Percentiles rank a stretch among this genome's conserved stretches.
Conservation (phyloP, 352 stramenopile species). For the Pythium dissimile region DNA sequence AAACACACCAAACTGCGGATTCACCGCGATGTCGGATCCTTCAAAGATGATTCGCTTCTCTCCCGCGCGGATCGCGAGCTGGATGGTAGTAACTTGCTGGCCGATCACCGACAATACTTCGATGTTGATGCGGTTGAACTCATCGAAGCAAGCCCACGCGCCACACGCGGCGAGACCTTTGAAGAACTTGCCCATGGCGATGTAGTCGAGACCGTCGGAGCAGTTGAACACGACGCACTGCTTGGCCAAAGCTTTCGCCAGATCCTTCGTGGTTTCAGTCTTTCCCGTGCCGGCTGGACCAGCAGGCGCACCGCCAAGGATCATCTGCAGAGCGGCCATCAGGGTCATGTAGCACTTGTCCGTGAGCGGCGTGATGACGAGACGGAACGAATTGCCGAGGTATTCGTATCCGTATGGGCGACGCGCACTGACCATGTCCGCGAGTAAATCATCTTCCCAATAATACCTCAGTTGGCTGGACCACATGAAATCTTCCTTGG, state of each 20-base stretch:
- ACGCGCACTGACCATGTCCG: constrained; percentile 90
- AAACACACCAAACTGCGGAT: constrained; percentile 92
- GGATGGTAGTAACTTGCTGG: constrained; percentile 82
- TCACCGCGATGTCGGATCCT: constrained; percentile 92
- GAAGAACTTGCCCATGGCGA: constrained; percentile 95
- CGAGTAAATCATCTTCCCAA: constrained; percentile 83
- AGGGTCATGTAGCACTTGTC: constrained; percentile 96
- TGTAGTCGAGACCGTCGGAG: constrained; percentile 93
- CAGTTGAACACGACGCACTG: constrained; percentile 97
- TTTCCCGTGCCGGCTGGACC: constrained; percentile 93
- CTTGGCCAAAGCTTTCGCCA: constrained; percentile 92
- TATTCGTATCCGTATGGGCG: constrained; percentile 94
- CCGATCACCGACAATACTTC: constrained; percentile 88
- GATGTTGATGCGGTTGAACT: constrained; percentile 97
- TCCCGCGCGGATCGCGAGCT: constrained; percentile 84
- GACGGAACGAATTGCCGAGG: constrained; percentile 91
- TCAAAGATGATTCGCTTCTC: constrained; percentile 92
- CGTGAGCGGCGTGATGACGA: constrained; percentile 94
- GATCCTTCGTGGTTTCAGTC: constrained; percentile 93
- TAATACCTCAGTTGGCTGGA: constrained; percentile 94
- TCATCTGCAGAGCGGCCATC: constrained; percentile 95
- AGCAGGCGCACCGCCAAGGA: constrained; percentile 89
- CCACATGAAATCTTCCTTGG: constrained; percentile 94
- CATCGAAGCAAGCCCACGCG: constrained; percentile 95
- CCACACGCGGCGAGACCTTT: constrained; percentile 90